Percentiles rank a stretch among this genome's conserved stretches.
phyloP scores from a whole-genome alignment of 1,284 basidiomycete genomes.

The Meira miltonrushii region DNA sequence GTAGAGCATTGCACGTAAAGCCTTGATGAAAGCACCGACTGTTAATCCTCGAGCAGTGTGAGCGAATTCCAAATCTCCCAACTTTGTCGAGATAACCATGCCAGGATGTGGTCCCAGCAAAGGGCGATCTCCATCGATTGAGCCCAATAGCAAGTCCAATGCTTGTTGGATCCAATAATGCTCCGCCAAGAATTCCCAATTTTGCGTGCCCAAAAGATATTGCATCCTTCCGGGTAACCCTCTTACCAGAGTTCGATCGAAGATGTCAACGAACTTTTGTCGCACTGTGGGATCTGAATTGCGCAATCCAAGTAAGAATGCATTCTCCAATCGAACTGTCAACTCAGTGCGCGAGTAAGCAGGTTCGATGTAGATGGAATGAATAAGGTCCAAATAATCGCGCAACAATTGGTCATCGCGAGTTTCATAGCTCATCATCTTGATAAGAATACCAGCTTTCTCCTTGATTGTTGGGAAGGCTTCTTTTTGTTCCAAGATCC shows the following conservation, averaged over 20 bases:
- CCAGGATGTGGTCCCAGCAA: conserved; percentile 21
- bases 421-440: conserved; percentile 80
- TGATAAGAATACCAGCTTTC: conserved; percentile 81
- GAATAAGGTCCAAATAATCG: conserved; percentile 82
- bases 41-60: conserved; percentile 24
- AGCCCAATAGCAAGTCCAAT: conserved; percentile 77
- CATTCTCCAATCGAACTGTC: conserved; percentile 84
- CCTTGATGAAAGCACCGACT: conserved; percentile 49
- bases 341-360: conserved; percentile 82
- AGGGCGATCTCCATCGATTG: conserved; percentile 34
- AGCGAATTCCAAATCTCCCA: conserved; percentile 20
- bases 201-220: conserved; percentile 88
- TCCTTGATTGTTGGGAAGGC: conserved; percentile 81
- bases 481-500: conserved; percentile 66
- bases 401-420: conserved; percentile 69
- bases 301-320: conserved; percentile 87
- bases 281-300: conserved; percentile 74
- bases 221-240: conserved; percentile 75
- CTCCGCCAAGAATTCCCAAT: conserved; percentile 88
- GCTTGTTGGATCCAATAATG: conserved; percentile 94
- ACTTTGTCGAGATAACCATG: conserved; percentile 21
- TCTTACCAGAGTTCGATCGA: conserved; percentile 82
- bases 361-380: conserved; percentile 88
- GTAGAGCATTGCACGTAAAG: conserved; percentile 78
- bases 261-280: conserved; percentile 80